Conservation (phyloP, 2,329 filamentous ascomycete genomes). For the Colletotrichum graminicola region DNA sequence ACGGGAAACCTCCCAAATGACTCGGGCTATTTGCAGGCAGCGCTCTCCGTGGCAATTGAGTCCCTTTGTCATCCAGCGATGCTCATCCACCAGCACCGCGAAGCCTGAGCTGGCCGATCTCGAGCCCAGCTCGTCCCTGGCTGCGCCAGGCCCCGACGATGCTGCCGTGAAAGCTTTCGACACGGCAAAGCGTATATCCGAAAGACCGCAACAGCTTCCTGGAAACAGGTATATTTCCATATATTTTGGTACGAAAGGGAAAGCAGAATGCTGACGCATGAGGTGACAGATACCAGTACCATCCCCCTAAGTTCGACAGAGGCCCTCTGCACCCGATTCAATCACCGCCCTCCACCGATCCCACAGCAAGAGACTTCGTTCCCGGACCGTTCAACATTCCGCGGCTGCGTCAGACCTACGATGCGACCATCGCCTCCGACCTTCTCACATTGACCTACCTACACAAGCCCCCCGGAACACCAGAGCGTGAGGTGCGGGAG, state of each 20-base stretch:
- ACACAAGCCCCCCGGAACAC: constrained; percentile 84
- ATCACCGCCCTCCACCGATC: constrained; percentile 87
- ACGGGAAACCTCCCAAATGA: constrained; percentile 56
- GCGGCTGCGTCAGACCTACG: constrained; percentile 89
- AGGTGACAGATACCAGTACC: constrained; percentile 82
- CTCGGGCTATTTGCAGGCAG: constrained; percentile 49
- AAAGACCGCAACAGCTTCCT: constrained; percentile 56
- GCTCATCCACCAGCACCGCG: constrained; percentile 60
- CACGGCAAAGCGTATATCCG: constrained; percentile 51
- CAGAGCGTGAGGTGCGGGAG: constrained; percentile 64
- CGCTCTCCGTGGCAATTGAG: constrained; percentile 46
- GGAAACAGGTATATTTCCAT: constrained; percentile 59
- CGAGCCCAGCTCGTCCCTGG: constrained; percentile 64
- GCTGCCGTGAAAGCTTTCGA: constrained; percentile 56
- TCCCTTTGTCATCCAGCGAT: constrained; percentile 51
- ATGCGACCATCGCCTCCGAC: constrained; percentile 87
- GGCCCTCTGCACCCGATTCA: constrained; percentile 94
- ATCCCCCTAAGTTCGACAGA: constrained; percentile 93
- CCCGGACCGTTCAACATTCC: constrained; percentile 92
- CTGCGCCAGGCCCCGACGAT: constrained; percentile 55
- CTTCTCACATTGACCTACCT: constrained; percentile 90
- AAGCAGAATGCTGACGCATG: constrained; percentile 45
- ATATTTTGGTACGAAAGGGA: constrained; percentile 41
- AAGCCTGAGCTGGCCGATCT: constrained; percentile 60
- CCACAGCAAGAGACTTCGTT: constrained; percentile 86